Base-by-base conservation (phyloP, 331 rosid species). In the Spiraea crenata region DNA sequence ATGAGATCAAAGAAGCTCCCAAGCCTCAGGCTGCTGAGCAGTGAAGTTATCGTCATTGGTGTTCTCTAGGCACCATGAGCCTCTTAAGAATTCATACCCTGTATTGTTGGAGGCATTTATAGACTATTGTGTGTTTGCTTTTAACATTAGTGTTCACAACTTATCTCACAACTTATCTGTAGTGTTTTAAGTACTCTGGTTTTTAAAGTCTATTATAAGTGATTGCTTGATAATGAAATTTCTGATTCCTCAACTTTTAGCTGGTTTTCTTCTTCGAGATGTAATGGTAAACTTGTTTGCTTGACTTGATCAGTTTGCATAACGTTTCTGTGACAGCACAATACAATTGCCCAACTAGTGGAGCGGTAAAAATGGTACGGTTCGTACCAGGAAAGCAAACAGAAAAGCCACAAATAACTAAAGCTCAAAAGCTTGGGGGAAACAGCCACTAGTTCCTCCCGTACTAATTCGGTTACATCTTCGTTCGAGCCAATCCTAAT, bases 1-100 rank as follows among this genome's bases (percentile, higher is more conserved):
- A 80, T 58, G 80, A 80, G 59, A 74, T 75, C 35, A 75, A 80
- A 65, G 77, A 70, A 49, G 77, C 83, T 39, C 6, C 76, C 42
- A 79, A 77, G 57, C 69, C 41, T 31, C 70, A 42, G 2, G 69
- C 60, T 16, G 83, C 74, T 38, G 31, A 63, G 66, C 37, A 48
- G 68, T 48, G 50, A 75, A 49, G 47, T n/a, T 61, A 40, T 39
- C 15, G 9, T 7, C 31, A 25, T n/a, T 17, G 34, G 31, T 52
- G 57, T 52, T 52, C 57, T 52, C 57, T 34, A 52, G 57, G 34
- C 57, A 52, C 25, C 31, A 7, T 52, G 54, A 49, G 17, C 19
- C 54, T 49, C 54, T 25, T 5, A 49, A 17, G 57, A 52, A 19
- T 52, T 52, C 31, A 52, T 52, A 19, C 57, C 34, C 31, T 19